Evolutionary conservation across 129 eudicot genomes (phyloP).

Genomic region (Ambrosia trifida): DNA sequence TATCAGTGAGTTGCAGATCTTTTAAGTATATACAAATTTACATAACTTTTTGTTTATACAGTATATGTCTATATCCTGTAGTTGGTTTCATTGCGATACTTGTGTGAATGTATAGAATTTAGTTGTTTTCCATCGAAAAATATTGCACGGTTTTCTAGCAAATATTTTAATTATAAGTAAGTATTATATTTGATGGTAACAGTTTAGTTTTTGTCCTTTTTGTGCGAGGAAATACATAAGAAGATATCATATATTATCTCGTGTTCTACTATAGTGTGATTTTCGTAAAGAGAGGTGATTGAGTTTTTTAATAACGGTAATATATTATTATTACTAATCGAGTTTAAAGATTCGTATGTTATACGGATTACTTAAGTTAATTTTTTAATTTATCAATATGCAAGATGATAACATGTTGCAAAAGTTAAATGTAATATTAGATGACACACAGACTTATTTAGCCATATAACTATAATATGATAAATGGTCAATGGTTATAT

Average conservation of each 20-base stretch:
- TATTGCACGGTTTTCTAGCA: neutral
- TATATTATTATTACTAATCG: no score
- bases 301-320: no score
- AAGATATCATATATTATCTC: neutral
- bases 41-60: neutral
- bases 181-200: neutral
- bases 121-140: neutral
- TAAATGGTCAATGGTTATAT: no score
- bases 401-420: no score
- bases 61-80: neutral
- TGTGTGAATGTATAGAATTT: neutral
- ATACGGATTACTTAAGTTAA: no score
- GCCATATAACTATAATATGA: no score
- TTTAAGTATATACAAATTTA: neutral
- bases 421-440: no score
- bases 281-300: neutral
- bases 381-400: no score
- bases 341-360: no score
- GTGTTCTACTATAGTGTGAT: neutral
- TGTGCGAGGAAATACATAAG: constrained; percentile 1
- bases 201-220: constrained; percentile 1
- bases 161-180: neutral
- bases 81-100: neutral
- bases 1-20: neutral
- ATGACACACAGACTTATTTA: no score